Evolutionary conservation across 208 protist species (phyloP).

Genomic region (Leptomonas pyrrhocoris): DNA sequence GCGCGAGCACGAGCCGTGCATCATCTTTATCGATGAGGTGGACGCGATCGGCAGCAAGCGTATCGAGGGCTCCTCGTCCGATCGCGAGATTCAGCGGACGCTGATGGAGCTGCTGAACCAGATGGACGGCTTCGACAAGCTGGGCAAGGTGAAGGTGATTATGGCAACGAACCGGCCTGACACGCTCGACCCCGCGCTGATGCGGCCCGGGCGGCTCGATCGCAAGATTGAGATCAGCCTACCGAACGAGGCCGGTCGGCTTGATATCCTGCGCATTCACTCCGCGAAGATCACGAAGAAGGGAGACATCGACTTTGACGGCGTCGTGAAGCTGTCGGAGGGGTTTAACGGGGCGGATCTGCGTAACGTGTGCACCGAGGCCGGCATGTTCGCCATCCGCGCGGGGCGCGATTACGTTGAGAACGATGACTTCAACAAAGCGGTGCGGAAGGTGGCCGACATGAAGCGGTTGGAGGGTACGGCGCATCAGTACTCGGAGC

Average conservation of each 20-base stretch:
- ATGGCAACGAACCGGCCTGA: constrained; percentile 99
- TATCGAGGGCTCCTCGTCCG: constrained; percentile 98
- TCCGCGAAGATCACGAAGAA: constrained; percentile 95
- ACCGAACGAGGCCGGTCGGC: constrained; percentile 97
- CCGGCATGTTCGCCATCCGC: constrained; percentile 99
- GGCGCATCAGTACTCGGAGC: constrained; percentile 87
- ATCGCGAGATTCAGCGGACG: constrained; percentile 99
- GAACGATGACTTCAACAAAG: constrained; percentile 99
- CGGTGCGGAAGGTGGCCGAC: constrained; percentile 97
- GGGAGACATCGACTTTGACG: constrained; percentile 99
- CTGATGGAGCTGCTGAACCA: constrained; percentile 99
- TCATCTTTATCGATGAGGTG: constrained; percentile 99
- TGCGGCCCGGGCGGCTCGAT: constrained; percentile 97
- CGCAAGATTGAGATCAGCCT: constrained; percentile 99
- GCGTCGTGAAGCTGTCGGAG: constrained; percentile 98
- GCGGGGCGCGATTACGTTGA: constrained; percentile 97
- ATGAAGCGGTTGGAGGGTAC: constrained; percentile 98
- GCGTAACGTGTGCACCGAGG: constrained; percentile 98
- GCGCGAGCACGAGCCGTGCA: constrained; percentile 98
- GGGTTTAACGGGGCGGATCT: constrained; percentile 99
- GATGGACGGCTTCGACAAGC: constrained; percentile 98
- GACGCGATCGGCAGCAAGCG: constrained; percentile 99
- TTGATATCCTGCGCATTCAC: constrained; percentile 99
- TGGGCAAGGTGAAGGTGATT: constrained; percentile 99
- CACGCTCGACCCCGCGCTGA: constrained; percentile 96